Conservation (phyloP, 2,329 filamentous ascomycete genomes). For the Didymellaceae sp. region DNA sequence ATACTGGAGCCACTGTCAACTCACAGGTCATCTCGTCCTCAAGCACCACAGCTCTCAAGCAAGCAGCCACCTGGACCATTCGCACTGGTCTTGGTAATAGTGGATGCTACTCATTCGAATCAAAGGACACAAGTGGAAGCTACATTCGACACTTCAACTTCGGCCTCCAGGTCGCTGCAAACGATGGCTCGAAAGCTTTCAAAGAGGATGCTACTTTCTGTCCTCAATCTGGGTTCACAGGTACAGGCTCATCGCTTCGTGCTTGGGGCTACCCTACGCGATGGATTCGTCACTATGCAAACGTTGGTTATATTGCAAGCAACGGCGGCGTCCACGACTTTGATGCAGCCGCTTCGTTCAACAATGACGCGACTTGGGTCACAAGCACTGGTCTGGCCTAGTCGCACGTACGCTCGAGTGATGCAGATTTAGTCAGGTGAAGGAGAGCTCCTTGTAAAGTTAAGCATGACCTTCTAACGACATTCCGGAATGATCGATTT, state of each 20-base stretch:
- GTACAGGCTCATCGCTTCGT: conserved; percentile 60
- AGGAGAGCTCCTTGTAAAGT: too few relatives aligned
- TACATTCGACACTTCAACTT: conserved; percentile 66
- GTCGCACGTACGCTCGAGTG: neutral
- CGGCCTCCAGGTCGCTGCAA: conserved; percentile 56
- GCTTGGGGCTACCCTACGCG: conserved; percentile 68
- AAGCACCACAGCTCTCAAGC: conserved; percentile 57
- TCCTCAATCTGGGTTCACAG: conserved; percentile 59
- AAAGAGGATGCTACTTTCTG: conserved; percentile 70
- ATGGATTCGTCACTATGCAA: conserved; percentile 62
- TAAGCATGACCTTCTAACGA: too few relatives aligned
- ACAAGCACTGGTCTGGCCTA: conserved; percentile 10
- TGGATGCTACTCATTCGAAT: conserved; percentile 68
- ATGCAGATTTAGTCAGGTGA: too few relatives aligned
- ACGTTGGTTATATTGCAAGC: conserved; percentile 57
- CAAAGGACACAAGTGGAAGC: conserved; percentile 63
- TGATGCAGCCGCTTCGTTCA: conserved; percentile 58
- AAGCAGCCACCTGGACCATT: conserved; percentile 65
- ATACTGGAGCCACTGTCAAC: conserved; percentile 59
- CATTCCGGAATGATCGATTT: too few relatives aligned
- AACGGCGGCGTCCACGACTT: conserved; percentile 64
- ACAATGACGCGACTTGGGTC: conserved; percentile 60
- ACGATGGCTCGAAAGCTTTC: conserved; percentile 64
- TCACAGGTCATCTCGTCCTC: conserved; percentile 63
- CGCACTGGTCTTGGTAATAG: conserved; percentile 63